These are phyloP conservation scores for Trypanosoma congolense DNA, from an alignment of 208 protist species.

Conservation along the genomic window DNA sequence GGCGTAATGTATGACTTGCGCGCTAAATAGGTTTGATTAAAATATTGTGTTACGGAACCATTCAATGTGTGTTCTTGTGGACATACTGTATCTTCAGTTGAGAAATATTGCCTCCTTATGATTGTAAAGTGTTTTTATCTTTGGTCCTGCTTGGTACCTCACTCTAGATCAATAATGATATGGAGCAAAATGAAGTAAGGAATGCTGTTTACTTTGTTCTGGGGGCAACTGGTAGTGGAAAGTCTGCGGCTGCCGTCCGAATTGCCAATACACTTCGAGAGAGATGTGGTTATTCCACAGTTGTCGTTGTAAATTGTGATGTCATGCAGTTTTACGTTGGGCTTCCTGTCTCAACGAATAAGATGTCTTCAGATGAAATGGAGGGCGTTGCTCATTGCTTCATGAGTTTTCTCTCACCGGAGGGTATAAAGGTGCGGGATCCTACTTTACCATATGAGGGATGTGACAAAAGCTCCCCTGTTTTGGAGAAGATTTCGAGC, in stretches of 20 bases:
- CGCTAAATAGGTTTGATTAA: no score
- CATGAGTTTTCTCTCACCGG: conserved; percentile 52
- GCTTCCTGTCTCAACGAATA: conserved; percentile 88
- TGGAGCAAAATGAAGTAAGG: not conserved
- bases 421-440: conserved; percentile 26
- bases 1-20: no score
- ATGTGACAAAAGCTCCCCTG: conserved; percentile 13
- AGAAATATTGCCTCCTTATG: no score
- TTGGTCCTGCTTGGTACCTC: no score
- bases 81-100: no score
- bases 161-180: not conserved
- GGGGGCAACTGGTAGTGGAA: conserved; percentile 83
- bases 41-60: no score
- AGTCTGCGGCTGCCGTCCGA: conserved; percentile 63
- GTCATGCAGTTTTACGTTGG: conserved; percentile 84
- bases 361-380: conserved; percentile 49
- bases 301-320: conserved; percentile 87
- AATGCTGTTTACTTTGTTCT: conserved; percentile 74
- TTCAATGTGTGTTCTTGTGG: no score
- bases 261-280: conserved; percentile 53
- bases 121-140: no score
- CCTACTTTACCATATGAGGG: conserved; percentile 21
- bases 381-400: conserved; percentile 66
- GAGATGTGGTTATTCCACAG: conserved; percentile 35
- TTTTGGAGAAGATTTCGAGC: not conserved